These are phyloP conservation scores for Trichoderma cornu-damae DNA, from an alignment of 2,329 filamentous ascomycete species.

Conservation along the genomic window DNA sequence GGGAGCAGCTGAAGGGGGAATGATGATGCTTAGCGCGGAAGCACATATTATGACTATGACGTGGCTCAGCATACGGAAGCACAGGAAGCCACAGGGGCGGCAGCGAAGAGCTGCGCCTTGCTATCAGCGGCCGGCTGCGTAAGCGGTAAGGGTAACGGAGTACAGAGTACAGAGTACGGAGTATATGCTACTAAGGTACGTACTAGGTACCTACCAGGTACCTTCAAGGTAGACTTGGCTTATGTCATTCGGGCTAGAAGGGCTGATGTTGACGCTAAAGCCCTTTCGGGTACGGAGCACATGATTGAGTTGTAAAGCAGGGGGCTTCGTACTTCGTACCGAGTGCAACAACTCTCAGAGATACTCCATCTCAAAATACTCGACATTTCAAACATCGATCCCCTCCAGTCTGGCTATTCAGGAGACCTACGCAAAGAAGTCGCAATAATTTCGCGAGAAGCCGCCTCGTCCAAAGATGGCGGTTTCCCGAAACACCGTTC, in stretches of 20 bases:
- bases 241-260: neutral
- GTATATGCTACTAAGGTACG: neutral
- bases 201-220: neutral
- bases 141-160: too few species aligned
- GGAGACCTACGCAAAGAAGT: neutral
- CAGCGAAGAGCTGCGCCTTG: neutral
- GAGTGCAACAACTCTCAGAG: too few species aligned
- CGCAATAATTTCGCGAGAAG: neutral
- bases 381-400: neutral
- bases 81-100: too few species aligned
- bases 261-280: constrained; percentile 7
- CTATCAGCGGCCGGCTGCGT: neutral
- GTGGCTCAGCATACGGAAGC: constrained; percentile 10
- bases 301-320: constrained; percentile 18
- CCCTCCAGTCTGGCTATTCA: neutral
- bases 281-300: constrained; percentile 4
- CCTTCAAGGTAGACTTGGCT: neutral
- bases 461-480: constrained; percentile 43
- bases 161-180: too few species aligned
- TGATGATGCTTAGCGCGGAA: constrained; percentile 5
- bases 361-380: neutral
- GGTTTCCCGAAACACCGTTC: constrained; percentile 67
- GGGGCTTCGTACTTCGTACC: neutral
- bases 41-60: constrained; percentile 11
- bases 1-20: constrained; percentile 1